phyloP scores from a whole-genome alignment of 495 filamentous ascomycete species.

The Viridothelium virens region DNA sequence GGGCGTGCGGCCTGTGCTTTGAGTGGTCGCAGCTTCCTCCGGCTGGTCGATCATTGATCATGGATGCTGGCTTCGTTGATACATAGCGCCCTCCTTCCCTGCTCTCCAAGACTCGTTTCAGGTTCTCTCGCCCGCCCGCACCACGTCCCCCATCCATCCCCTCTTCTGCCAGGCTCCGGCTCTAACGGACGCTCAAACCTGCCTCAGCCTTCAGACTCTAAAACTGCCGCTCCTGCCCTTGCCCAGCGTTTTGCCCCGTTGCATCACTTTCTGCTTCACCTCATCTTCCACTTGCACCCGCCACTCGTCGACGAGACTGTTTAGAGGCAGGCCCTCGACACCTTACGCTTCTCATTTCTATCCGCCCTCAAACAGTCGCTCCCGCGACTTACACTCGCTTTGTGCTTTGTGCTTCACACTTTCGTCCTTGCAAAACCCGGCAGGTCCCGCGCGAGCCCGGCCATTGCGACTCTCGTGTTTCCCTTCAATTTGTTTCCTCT shows the following conservation, averaged over 20 bases:
- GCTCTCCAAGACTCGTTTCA: not conserved
- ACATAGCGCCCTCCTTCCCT: conserved; percentile 10
- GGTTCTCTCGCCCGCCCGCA: conserved; percentile 6
- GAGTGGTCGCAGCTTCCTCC: too few species aligned
- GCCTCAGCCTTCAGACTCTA: conserved; percentile 10
- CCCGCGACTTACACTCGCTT: conserved; percentile 27
- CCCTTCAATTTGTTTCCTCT: conserved; percentile 19
- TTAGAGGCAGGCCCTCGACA: conserved; percentile 32
- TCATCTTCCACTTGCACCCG: not conserved
- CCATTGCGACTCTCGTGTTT: not conserved
- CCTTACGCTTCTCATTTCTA: conserved; percentile 25
- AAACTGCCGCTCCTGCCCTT: conserved; percentile 11
- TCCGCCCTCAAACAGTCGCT: conserved; percentile 30
- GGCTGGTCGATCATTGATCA: too few species aligned
- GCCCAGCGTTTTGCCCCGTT: conserved; percentile 11
- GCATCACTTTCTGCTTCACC: conserved; percentile 11
- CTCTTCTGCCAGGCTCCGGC: not conserved
- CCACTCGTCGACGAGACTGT: conserved; percentile 11
- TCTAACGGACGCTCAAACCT: conserved; percentile 1
- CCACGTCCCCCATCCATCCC: not conserved
- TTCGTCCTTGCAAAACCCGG: conserved; percentile 24
- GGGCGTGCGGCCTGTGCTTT: not conserved
- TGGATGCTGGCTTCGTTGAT: not conserved
- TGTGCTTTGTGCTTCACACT: conserved; percentile 24
- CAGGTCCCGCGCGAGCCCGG: conserved; percentile 29